Evolutionary conservation across 2,329 filamentous ascomycete genomes (phyloP), one percentile per base, ranked within the genome.

Genomic region (Fusarium newnesense): DNA sequence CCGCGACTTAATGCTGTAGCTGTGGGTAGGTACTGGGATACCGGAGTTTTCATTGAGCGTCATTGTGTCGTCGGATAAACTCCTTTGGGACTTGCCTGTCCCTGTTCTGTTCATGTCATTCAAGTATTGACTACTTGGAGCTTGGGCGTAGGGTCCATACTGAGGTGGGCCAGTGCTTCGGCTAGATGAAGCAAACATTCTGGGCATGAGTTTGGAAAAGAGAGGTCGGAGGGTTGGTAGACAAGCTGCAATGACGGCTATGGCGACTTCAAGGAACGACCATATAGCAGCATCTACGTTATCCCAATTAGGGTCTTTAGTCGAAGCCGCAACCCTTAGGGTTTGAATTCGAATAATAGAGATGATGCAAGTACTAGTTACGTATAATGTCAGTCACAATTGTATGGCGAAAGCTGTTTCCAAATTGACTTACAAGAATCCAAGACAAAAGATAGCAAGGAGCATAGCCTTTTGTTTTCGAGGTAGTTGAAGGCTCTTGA

Each of bases 251-350:
- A 56, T 68, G 21, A 68, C 52, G 1, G 67, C 64, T 1, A 59
- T 39, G 7, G 44, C 37, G 9, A 70, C 30, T 47, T 70, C 67
- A 9, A 70, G 58, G 9, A 64, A 70, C 2, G 67, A 70, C 67
- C 67, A 70, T 21, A 59, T 64, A 0, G 67, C 64, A 7, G 67
- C 67, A 5, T 60, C 59, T 1, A 70, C 67, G 5, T 70, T 70
- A 19, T 70, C 64, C 67, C 67, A 70, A 4, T 70, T 70, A 4
- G 67, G 67, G 9, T 70, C 67, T 2, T 60, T 39, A 6, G 64
- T 68, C 3, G 32, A 44, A 4, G 67, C 58, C 1, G 67, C 67
- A 7, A 52, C 36, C 9, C 56, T 68, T 2, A 70, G 32, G 18
- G 67, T 70, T 2, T 26, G 53, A 18, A 70, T 68, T 5, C 67